Evolutionary conservation across 1,139 yeast genomes (phyloP), one percentile per base, ranked within the genome.

Genomic region (Pichia sp.): DNA sequence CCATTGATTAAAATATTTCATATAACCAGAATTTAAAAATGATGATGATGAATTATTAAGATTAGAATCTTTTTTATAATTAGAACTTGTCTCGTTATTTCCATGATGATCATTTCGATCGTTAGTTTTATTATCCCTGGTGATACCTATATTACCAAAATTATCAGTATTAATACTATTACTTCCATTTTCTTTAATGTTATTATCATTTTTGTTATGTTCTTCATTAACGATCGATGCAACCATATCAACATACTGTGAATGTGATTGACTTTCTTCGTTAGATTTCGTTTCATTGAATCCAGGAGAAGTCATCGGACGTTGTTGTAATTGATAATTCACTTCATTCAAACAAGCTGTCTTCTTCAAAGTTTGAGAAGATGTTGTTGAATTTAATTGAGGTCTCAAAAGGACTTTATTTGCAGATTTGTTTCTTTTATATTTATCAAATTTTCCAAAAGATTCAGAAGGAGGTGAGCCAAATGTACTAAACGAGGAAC

Each of bases 141-240:
- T 45, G 48, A 45, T 45, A 45, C 48, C 48, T 42, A 42, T 45
- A 45, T 46, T 46, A 46, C 48, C 46, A 41, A 36, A 27, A 11
- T 11, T 28, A 26, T 20, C 16, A 20, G 11, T 28, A 3, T n/a
- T 24, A 20, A 5, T 16, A 10, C 4, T 22, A n/a, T 33, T 31
- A n/a, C 27, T 34, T 11, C 26, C 12, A 11, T 22, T 36, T 6
- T 16, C 30, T 9, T 16, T 16, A 24, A n/a, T 7, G 30, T 5
- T 4, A 26, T 5, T 10, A 10, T 4, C 16, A 28, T 16, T 16
- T 24, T 28, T 30, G 10, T 33, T 35, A 26, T 45, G 35, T 40
- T 51, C 50, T 25, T 59, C 64, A 41, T 52, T 55, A 12, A 64
- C 63, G 29, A 66, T 55, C 2, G 65, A 58, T 41, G 61, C 62